Percentiles rank a stretch among this genome's conserved stretches.
Evolutionary conservation across 768 basidiomycete species (phyloP).

Genomic region (Coprinopsis strossmayeri): DNA sequence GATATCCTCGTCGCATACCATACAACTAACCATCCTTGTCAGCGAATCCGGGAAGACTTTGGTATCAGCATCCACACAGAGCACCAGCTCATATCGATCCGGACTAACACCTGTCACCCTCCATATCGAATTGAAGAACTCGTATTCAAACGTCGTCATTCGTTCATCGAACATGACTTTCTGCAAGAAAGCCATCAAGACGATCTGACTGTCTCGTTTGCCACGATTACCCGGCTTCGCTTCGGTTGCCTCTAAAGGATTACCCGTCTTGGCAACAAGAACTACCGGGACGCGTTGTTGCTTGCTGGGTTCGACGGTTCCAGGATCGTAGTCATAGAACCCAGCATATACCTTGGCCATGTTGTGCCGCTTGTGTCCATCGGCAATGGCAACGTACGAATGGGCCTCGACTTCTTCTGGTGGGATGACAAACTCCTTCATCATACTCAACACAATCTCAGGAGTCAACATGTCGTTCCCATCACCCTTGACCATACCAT

Average conservation of each 20-base stretch:
- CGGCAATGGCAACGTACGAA: slow-evolving; percentile 97
- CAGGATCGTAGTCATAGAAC: slow-evolving; percentile 92
- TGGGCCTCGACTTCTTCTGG: slow-evolving; percentile 85
- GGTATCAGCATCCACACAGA: slow-evolving; percentile 97
- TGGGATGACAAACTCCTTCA: slow-evolving; percentile 86
- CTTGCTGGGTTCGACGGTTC: slow-evolving; percentile 83
- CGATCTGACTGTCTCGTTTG: slow-evolving; percentile 97
- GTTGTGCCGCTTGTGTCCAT: slow-evolving; percentile 99
- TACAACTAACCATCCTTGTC: slow-evolving; percentile 92
- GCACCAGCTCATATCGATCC: slow-evolving; percentile 89
- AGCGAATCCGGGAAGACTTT: slow-evolving; percentile 99
- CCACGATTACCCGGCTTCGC: slow-evolving; percentile 97
- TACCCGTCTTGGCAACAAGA: slow-evolving; percentile 93
- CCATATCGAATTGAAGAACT: slow-evolving; percentile 99
- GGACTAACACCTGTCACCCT: slow-evolving; percentile 91
- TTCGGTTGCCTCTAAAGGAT: slow-evolving; percentile 83
- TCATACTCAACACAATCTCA: slow-evolving; percentile 92
- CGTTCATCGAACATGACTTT: slow-evolving; percentile 99
- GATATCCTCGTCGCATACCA: slow-evolving; percentile 95
- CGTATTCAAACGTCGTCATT: slow-evolving; percentile 99
- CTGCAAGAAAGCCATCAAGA: slow-evolving; percentile 96
- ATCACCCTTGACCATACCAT: slow-evolving; percentile 97
- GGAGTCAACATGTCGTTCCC: slow-evolving; percentile 88
- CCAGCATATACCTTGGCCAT: slow-evolving; percentile 99
- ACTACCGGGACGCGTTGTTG: slow-evolving; percentile 97